Conservation (phyloP, 1,139 yeast species). For the Protomyces arabidopsidicola region DNA sequence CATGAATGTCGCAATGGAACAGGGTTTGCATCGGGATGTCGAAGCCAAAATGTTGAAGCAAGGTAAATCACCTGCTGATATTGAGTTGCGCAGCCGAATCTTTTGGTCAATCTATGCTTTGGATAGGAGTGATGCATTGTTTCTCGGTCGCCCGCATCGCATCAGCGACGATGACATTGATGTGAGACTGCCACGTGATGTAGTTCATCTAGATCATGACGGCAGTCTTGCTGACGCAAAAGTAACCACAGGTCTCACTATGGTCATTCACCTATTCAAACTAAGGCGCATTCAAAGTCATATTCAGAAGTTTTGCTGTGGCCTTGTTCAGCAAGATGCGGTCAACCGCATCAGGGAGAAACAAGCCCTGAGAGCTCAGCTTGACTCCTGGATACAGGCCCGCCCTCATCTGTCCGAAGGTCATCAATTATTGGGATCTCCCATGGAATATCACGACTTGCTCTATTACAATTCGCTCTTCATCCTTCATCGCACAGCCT, state of each 20-base stretch:
- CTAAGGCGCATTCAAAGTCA: background rate
- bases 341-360: background rate
- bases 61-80: background rate
- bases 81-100: conserved; percentile 1
- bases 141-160: conserved; percentile 1
- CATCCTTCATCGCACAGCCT: background rate
- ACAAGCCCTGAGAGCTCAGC: background rate
- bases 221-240: background rate
- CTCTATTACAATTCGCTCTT: background rate
- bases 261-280: background rate
- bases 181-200: background rate
- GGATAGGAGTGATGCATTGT: background rate
- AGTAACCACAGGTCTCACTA: background rate
- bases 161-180: conserved; percentile 1
- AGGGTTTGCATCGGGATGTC: background rate
- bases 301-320: background rate
- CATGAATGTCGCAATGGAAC: background rate
- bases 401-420: background rate
- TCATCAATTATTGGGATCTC: background rate
- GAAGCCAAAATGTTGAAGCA: background rate
- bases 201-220: background rate
- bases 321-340: background rate
- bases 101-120: conserved; percentile 1
- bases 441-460: background rate
- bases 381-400: background rate